A percentile compares a stretch with the other conserved stretches of the same genome.
Evolutionary conservation across 768 basidiomycete genomes (phyloP).

Genomic region (Boletus pseudopeckii): DNA sequence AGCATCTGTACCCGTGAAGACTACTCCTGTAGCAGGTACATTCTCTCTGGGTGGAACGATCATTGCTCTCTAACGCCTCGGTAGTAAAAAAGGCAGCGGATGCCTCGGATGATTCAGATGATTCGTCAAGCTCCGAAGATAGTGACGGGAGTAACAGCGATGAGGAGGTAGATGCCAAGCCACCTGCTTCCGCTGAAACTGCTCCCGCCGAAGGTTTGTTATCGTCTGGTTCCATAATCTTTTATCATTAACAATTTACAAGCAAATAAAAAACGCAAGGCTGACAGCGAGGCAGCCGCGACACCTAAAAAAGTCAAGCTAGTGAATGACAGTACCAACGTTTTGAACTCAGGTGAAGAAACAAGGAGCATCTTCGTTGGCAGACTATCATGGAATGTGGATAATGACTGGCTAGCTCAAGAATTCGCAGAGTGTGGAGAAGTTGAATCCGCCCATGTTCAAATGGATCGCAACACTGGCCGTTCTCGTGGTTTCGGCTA

Average conservation of each 20-base stretch:
- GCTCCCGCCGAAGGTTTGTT: constrained; percentile 39
- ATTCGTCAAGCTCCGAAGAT: constrained; percentile 2
- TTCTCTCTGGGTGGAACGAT: neutral
- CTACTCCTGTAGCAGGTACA: constrained; percentile 34
- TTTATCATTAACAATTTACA: neutral
- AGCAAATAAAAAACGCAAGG: constrained; percentile 72
- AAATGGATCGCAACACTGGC: constrained; percentile 76
- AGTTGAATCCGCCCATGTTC: constrained; percentile 85
- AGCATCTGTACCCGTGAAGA: constrained; percentile 40
- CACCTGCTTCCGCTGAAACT: constrained; percentile 41
- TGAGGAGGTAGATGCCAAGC: constrained; percentile 1
- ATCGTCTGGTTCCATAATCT: neutral
- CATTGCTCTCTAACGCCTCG: neutral
- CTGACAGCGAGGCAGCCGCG: constrained; percentile 54
- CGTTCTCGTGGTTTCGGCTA: constrained; percentile 84
- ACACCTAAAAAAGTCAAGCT: constrained; percentile 83
- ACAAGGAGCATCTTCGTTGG: constrained; percentile 86
- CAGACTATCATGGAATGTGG: constrained; percentile 92
- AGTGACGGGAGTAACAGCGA: constrained; percentile 1
- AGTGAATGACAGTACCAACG: constrained; percentile 45
- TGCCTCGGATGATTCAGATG: neutral
- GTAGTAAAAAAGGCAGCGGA: neutral
- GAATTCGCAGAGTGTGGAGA: constrained; percentile 91
- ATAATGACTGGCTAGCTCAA: constrained; percentile 89
- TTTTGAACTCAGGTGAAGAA: constrained; percentile 39